These are phyloP conservation scores for Pulveroboletus sp. DNA, from an alignment of 768 basidiomycete genomes.

Conservation along the genomic window DNA sequence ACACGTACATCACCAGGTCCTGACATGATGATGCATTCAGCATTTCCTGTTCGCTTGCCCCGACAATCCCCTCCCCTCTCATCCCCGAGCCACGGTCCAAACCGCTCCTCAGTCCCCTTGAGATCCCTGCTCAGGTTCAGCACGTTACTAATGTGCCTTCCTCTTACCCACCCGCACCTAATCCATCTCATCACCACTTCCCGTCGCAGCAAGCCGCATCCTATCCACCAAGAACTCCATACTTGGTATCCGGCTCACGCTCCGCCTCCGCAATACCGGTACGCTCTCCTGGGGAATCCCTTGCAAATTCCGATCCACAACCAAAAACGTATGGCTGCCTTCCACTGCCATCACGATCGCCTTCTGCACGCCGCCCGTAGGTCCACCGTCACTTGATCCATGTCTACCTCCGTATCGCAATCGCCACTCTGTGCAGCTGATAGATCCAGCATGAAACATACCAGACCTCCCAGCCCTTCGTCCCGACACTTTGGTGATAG, in stretches of 20 bases:
- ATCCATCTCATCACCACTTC: slow-evolving; percentile 40
- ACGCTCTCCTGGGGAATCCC: slow-evolving; percentile 95
- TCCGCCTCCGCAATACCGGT: slow-evolving; percentile 77
- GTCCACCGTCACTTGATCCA: slow-evolving; percentile 87
- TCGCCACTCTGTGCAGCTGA: slow-evolving; percentile 86
- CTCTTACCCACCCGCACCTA: slow-evolving; percentile 59
- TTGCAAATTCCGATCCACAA: slow-evolving; percentile 87
- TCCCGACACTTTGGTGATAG: slow-evolving; percentile 80
- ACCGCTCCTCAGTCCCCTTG: slow-evolving; percentile 75
- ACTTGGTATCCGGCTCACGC: slow-evolving; percentile 91
- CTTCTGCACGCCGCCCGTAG: slow-evolving; percentile 56
- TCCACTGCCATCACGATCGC: slow-evolving; percentile 26
- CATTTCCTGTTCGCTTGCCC: slow-evolving; percentile 86
- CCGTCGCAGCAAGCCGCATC: slow-evolving; percentile 55
- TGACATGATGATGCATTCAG: slow-evolving; percentile 63
- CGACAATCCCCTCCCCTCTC: slow-evolving; percentile 71
- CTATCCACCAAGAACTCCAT: slow-evolving; percentile 87
- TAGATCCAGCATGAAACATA: slow-evolving; percentile 94
- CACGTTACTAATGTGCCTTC: slow-evolving; percentile 77
- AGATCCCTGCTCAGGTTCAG: slow-evolving; percentile 94
- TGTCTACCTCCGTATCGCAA: slow-evolving; percentile 89
- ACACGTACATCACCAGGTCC: slow-evolving; percentile 87
- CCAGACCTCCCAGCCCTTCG: slow-evolving; percentile 93
- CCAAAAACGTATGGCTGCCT: slow-evolving; percentile 80
- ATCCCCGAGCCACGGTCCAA: slow-evolving; percentile 73